Conservation (phyloP, 1,139 yeast genomes). For the Debaryomyces robertsiae region DNA sequence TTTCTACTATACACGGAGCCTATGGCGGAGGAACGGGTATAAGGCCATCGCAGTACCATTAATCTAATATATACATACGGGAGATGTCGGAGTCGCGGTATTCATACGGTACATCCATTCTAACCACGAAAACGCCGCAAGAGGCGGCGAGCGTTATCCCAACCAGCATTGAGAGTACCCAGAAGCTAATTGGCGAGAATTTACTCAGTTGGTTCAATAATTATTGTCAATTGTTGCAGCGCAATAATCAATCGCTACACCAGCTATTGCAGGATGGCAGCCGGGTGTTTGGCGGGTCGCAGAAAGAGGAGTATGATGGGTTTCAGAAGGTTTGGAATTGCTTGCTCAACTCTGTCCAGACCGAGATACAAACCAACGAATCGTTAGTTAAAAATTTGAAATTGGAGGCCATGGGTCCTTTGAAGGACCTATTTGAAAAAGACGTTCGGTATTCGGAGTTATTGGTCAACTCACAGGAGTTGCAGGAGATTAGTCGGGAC, state of each 20-base stretch:
- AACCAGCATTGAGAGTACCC: slow-evolving; percentile 30
- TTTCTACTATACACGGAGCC: slow-evolving; percentile 1
- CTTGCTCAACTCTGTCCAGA: slow-evolving; percentile 51
- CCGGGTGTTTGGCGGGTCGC: slow-evolving; percentile 33
- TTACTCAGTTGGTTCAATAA: slow-evolving; percentile 59
- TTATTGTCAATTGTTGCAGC: slow-evolving; percentile 50
- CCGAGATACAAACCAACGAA: slow-evolving; percentile 57
- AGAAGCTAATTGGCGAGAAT: slow-evolving; percentile 27
- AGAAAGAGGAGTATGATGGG: slow-evolving; percentile 52
- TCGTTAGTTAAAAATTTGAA: slow-evolving; percentile 54
- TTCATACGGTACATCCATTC: slow-evolving; percentile 42
- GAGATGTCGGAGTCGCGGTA: slow-evolving; percentile 24
- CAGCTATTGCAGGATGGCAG: slow-evolving; percentile 50
- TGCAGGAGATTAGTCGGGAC: slow-evolving; percentile 35
- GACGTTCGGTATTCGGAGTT: slow-evolving; percentile 53
- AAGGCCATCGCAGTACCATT: neutral
- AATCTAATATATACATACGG: neutral
- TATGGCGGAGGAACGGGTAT: neutral
- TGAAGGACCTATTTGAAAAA: slow-evolving; percentile 53
- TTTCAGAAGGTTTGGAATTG: slow-evolving; percentile 61
- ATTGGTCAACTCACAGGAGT: slow-evolving; percentile 44
- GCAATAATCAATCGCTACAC: slow-evolving; percentile 53
- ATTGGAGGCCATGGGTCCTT: slow-evolving; percentile 57
- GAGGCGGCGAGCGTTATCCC: slow-evolving; percentile 47
- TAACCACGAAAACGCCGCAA: slow-evolving; percentile 46